Evolutionary conservation across 768 basidiomycete species (phyloP), one percentile per base, ranked within the genome.

Genomic region (Myochromella boudieri): DNA sequence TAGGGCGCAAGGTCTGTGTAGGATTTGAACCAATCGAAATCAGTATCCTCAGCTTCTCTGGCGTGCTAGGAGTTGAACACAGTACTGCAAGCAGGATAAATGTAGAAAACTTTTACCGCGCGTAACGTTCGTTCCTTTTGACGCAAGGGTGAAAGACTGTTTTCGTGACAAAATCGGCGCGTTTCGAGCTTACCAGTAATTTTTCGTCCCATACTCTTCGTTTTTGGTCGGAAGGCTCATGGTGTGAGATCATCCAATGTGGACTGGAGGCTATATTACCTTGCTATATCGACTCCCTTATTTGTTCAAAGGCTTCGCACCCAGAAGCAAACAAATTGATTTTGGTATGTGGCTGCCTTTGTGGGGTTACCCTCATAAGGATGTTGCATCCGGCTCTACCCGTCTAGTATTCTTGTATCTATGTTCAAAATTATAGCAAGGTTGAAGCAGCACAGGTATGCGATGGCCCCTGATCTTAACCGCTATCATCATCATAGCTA

Each of bases 21-120:
- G 7, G 82, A 81, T 62, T 90, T 91, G 71, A 91, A 91, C 91
- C 91, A 93, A 66, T 93, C 91, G 52, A 87, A 91, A 5, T 77
- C 69, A 3, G 67, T 68, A n/a, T 80, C 78, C 14, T 75, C 69
- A 4, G 71, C 59, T 63, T 86, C 83, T 56, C 87, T 88, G 55
- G 44, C 41, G 36, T 41, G 48, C 27, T 39, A 14, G 39, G 25
- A 40, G 28, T 42, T 36, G 21, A 41, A 26, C 15, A 32, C 11
- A 28, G 25, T 40, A 10, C 12, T 8, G n/a, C n/a, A n/a, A n/a
- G n/a, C n/a, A n/a, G n/a, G 29, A 47, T 24, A 18, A 6, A 17
- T 40, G 47, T 15, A 15, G 25, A 42, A 34, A 28, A 5, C 25
- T 67, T 75, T 65, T 55, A 88, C 87, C 76, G 68, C n/a, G 70